A percentile compares a stretch with the other conserved stretches of the same genome.
These are phyloP conservation scores for Lactuca saligna DNA, from an alignment of 129 eudicot species.

Conservation along the genomic window DNA sequence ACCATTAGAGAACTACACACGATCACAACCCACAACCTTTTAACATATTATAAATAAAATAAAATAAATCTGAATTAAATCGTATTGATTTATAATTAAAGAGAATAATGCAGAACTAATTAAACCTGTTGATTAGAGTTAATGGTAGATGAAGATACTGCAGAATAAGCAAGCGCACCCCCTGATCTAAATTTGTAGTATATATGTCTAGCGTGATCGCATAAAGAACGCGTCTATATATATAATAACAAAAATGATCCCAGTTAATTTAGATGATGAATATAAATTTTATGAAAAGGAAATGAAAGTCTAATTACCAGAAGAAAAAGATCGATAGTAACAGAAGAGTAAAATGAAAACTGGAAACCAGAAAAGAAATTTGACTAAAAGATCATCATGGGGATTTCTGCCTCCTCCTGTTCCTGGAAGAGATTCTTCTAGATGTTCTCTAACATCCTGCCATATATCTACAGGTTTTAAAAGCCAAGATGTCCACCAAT, in stretches of 20 bases:
- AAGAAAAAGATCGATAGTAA: constrained; percentile 64
- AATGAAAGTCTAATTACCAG: constrained; percentile 46
- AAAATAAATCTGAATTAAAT: neutral
- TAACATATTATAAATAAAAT: neutral
- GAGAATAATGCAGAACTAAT: neutral
- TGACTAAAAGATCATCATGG: constrained; percentile 54
- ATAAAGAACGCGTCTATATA: constrained; percentile 61
- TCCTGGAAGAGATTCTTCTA: constrained; percentile 86
- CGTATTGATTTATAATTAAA: neutral
- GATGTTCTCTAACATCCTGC: constrained; percentile 73
- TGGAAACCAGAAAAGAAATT: constrained; percentile 70
- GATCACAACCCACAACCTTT: neutral
- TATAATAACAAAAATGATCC: constrained; percentile 18
- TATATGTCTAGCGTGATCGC: constrained; percentile 73
- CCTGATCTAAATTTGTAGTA: constrained; percentile 75
- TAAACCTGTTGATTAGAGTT: constrained; percentile 59
- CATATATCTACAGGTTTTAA: constrained; percentile 95
- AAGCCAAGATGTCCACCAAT: constrained; percentile 99
- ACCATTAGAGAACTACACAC: constrained; percentile 49
- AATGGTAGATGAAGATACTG: constrained; percentile 62
- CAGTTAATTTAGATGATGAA: constrained; percentile 10
- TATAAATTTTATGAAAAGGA: neutral
- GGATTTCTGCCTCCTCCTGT: constrained; percentile 85
- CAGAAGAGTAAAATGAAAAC: constrained; percentile 44
- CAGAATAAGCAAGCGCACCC: constrained; percentile 53